phyloP scores from a whole-genome alignment of 1,139 yeast genomes.

The Komagataea norvegica region DNA sequence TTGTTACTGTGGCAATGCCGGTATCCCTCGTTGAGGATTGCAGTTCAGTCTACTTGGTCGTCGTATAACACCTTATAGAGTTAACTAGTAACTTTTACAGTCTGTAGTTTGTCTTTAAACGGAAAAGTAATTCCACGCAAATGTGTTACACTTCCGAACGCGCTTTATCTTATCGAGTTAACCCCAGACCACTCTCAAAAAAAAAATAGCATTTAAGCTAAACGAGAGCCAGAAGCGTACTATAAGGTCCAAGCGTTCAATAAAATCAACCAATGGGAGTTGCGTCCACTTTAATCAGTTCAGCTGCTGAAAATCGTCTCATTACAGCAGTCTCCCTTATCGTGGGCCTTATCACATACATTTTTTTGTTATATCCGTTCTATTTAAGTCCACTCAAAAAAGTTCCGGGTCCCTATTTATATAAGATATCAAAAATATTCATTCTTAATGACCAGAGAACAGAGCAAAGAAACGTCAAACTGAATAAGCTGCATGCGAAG shows the following conservation, averaged over 20 bases:
- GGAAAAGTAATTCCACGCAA: too few relatives aligned
- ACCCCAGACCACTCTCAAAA: too few relatives aligned
- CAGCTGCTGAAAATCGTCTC: neutral
- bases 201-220: too few relatives aligned
- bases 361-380: slow-evolving; percentile 41
- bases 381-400: slow-evolving; percentile 44
- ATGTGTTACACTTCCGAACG: too few relatives aligned
- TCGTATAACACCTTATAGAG: too few relatives aligned
- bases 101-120: too few relatives aligned
- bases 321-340: slow-evolving; percentile 1
- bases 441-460: slow-evolving; percentile 50
- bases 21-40: too few relatives aligned
- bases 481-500: slow-evolving; percentile 46
- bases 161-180: too few relatives aligned
- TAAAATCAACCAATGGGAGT: neutral
- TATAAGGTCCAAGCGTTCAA: neutral
- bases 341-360: slow-evolving; percentile 24
- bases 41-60: too few relatives aligned
- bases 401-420: slow-evolving; percentile 59
- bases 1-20: too few relatives aligned
- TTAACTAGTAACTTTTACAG: too few relatives aligned
- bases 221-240: too few relatives aligned
- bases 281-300: neutral
- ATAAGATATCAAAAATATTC: slow-evolving; percentile 44
- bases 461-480: slow-evolving; percentile 46